These are phyloP conservation scores for Phlebiopsis gigantea DNA, from an alignment of 768 basidiomycete genomes.

Conservation along the genomic window DNA sequence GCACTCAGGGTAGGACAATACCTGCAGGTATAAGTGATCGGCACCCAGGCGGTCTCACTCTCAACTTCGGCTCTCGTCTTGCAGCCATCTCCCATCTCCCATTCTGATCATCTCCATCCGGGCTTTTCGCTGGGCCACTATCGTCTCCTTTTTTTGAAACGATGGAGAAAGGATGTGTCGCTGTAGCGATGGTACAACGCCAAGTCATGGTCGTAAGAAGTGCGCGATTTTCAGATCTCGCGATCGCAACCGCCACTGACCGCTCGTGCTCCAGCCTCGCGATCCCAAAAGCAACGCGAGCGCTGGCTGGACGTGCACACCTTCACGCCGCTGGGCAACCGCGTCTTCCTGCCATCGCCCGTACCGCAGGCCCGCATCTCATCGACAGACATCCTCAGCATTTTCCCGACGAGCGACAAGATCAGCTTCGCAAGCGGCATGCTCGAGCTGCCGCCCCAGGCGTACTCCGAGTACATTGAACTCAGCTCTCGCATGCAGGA, in stretches of 20 bases:
- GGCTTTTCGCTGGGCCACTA: background rate
- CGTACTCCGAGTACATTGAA: conserved; percentile 54
- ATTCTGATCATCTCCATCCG: background rate
- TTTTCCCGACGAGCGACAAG: conserved; percentile 44
- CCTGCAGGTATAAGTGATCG: background rate
- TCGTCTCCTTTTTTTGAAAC: background rate
- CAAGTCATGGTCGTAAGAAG: conserved; percentile 69
- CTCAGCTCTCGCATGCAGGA: conserved; percentile 47
- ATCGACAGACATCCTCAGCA: conserved; percentile 49
- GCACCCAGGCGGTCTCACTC: background rate
- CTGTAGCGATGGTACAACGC: conserved; percentile 63
- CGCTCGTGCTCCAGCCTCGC: conserved; percentile 37
- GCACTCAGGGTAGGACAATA: background rate
- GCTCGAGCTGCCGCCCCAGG: conserved; percentile 58
- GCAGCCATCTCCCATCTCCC: background rate
- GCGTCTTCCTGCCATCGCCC: conserved; percentile 57
- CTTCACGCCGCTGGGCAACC: conserved; percentile 58
- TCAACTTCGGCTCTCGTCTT: background rate
- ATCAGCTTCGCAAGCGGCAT: conserved; percentile 36
- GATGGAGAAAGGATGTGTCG: conserved; percentile 45
- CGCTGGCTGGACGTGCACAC: conserved; percentile 62
- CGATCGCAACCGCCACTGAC: background rate
- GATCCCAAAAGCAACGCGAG: conserved; percentile 49
- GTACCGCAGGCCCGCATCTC: conserved; percentile 61
- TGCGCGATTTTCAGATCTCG: conserved; percentile 26